Percentiles rank a stretch among this genome's conserved stretches.
Conservation (phyloP, 1,139 yeast species). For the Geotrichum histeridarum region DNA sequence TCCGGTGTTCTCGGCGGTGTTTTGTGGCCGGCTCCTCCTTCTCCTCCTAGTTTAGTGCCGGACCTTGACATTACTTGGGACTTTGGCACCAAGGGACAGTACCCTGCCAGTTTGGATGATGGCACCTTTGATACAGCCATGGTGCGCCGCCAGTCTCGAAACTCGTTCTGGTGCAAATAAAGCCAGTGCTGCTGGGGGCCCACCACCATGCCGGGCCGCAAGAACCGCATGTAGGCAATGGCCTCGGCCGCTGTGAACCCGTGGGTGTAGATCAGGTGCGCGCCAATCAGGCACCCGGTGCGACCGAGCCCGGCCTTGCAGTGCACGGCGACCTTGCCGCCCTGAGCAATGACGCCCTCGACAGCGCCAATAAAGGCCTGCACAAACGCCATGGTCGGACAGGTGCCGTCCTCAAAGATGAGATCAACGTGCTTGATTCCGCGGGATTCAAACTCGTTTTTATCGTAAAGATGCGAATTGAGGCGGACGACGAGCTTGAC, state of each 20-base stretch:
- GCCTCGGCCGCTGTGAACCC: constrained; percentile 97
- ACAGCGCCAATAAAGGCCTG: constrained; percentile 92
- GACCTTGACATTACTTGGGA: not conserved
- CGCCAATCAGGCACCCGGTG: constrained; percentile 96
- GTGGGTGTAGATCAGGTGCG: constrained; percentile 89
- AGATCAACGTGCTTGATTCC: constrained; percentile 88
- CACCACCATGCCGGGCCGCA: constrained; percentile 99
- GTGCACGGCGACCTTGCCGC: constrained; percentile 94
- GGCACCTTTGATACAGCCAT: constrained; percentile 72
- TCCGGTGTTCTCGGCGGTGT: constrained; percentile 63
- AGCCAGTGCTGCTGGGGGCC: constrained; percentile 99
- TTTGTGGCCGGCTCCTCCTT: too few species aligned
- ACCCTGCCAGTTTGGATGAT: constrained; percentile 70
- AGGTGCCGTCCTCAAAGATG: constrained; percentile 96
- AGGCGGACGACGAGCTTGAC: constrained; percentile 88
- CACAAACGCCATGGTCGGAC: constrained; percentile 91
- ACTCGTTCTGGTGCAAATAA: constrained; percentile 89
- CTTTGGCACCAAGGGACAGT: constrained; percentile 57
- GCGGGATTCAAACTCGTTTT: constrained; percentile 70
- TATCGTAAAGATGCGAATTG: constrained; percentile 85
- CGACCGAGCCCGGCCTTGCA: constrained; percentile 98
- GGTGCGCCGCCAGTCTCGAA: constrained; percentile 92
- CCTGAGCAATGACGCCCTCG: constrained; percentile 73
- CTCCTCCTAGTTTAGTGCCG: constrained; percentile 24
- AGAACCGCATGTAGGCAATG: constrained; percentile 91